Evolutionary conservation across 495 filamentous ascomycete species (phyloP).

Genomic region (Diplogelasinospora grovesii): DNA sequence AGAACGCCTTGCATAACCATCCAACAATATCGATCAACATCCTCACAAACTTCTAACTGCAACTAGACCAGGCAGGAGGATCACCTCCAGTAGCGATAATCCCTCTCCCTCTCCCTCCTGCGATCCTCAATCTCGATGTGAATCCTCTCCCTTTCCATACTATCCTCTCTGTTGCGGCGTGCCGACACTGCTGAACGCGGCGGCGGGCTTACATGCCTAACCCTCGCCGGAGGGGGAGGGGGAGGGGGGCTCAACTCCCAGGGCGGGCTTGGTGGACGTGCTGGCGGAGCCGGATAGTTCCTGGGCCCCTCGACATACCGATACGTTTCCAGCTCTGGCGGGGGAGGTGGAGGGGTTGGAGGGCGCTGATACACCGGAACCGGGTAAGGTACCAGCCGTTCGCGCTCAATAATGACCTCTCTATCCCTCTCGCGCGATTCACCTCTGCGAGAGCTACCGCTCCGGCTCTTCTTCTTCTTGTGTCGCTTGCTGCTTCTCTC

Average conservation of each 20-base stretch:
- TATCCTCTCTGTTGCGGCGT: constrained; percentile 4
- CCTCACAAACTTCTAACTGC: no score
- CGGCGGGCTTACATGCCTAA: no score
- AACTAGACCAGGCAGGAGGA: no score
- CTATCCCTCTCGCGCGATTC: constrained; percentile 23
- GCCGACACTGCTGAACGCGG: no score
- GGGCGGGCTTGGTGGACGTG: constrained; percentile 7
- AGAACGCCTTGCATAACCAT: no score
- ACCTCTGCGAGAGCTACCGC: constrained; percentile 16
- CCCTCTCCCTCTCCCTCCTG: constrained; percentile 5
- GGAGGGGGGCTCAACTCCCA: not conserved
- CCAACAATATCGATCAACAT: no score
- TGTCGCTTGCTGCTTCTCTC: constrained; percentile 10
- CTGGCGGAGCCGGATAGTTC: constrained; percentile 13
- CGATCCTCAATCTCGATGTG: constrained; percentile 8
- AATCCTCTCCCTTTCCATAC: constrained; percentile 8
- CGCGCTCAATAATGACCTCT: constrained; percentile 45
- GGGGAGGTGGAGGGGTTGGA: constrained; percentile 16
- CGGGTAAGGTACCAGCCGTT: constrained; percentile 32
- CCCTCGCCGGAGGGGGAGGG: no score
- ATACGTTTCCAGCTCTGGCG: constrained; percentile 37
- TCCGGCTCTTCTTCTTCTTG: constrained; percentile 11
- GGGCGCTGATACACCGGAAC: constrained; percentile 30
- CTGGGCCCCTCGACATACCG: constrained; percentile 42
- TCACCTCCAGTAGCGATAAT: constrained; percentile 1